Evolutionary conservation across 2,329 filamentous ascomycete genomes (phyloP).

Genomic region (Pseudocercospora cruenta): DNA sequence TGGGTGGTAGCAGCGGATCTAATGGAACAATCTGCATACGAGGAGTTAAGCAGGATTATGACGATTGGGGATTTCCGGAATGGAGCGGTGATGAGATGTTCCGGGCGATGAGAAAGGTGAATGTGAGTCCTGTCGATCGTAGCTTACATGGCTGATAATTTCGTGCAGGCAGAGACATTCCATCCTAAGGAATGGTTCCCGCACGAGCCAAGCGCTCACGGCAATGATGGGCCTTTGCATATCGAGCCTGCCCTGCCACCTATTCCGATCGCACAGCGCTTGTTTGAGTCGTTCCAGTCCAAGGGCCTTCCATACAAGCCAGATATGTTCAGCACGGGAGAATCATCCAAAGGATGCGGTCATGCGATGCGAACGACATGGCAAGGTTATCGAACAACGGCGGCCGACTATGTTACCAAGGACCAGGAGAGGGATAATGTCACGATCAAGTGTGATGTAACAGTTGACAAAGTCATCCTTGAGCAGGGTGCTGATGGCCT

Average conservation of each 20-base stretch:
- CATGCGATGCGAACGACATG: slow-evolving; percentile 59
- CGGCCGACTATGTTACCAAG: slow-evolving; percentile 57
- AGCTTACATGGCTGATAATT: neutral
- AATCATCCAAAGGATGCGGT: slow-evolving; percentile 59
- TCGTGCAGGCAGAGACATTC: slow-evolving; percentile 30
- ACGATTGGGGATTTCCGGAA: slow-evolving; percentile 36
- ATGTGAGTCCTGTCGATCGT: neutral
- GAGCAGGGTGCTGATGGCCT: slow-evolving; percentile 56
- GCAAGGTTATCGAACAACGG: slow-evolving; percentile 57
- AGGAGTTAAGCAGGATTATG: slow-evolving; percentile 49
- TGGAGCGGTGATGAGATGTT: slow-evolving; percentile 38
- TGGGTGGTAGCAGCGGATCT: slow-evolving; percentile 48
- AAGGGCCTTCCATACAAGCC: slow-evolving; percentile 32
- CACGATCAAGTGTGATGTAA: slow-evolving; percentile 43
- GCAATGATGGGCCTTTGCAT: slow-evolving; percentile 31
- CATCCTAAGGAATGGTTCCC: slow-evolving; percentile 33
- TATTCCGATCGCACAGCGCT: slow-evolving; percentile 30
- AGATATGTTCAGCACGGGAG: slow-evolving; percentile 43
- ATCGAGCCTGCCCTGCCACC: slow-evolving; percentile 53
- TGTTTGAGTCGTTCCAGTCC: slow-evolving; percentile 33
- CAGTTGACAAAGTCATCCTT: slow-evolving; percentile 66
- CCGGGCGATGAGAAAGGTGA: slow-evolving; percentile 35
- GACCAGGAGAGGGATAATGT: slow-evolving; percentile 49
- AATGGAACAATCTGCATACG: slow-evolving; percentile 52
- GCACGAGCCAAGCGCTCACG: slow-evolving; percentile 31